Conservation (phyloP, 495 filamentous ascomycete genomes). For the Aspergillus funiculosus region DNA sequence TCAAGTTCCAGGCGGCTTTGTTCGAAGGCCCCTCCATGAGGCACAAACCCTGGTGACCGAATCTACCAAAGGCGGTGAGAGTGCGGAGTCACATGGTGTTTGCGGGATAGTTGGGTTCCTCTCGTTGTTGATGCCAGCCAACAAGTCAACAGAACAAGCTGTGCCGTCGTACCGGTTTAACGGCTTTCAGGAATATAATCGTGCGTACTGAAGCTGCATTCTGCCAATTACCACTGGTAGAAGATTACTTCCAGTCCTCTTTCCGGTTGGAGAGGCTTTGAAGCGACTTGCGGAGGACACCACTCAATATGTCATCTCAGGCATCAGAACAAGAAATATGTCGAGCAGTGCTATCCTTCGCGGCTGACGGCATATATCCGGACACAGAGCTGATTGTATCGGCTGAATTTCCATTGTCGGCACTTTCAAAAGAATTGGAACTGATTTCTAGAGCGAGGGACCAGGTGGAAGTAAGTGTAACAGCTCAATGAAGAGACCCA, state of each 20-base stretch:
- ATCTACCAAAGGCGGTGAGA: conserved; percentile 18
- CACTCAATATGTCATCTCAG: conserved; percentile 25
- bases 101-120: conserved; percentile 10
- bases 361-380: conserved; percentile 66
- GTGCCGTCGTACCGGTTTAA: too few species aligned
- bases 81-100: conserved; percentile 17
- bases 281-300: conserved; percentile 6
- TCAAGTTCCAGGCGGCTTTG: not conserved
- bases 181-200: too few species aligned
- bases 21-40: conserved; percentile 7
- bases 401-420: conserved; percentile 51
- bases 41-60: conserved; percentile 1
- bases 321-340: conserved; percentile 44
- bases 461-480: conserved; percentile 57
- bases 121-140: conserved; percentile 1
- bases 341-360: conserved; percentile 65
- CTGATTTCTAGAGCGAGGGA: conserved; percentile 59
- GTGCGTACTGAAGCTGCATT: not conserved
- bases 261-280: not conserved
- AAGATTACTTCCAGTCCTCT: too few species aligned
- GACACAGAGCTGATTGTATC: conserved; percentile 64
- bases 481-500: not conserved
- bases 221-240: too few species aligned
- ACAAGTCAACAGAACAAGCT: too few species aligned
- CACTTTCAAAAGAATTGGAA: conserved; percentile 57